Conservation (phyloP, 129 eudicot species). For the Smallanthus sonchifolius region DNA sequence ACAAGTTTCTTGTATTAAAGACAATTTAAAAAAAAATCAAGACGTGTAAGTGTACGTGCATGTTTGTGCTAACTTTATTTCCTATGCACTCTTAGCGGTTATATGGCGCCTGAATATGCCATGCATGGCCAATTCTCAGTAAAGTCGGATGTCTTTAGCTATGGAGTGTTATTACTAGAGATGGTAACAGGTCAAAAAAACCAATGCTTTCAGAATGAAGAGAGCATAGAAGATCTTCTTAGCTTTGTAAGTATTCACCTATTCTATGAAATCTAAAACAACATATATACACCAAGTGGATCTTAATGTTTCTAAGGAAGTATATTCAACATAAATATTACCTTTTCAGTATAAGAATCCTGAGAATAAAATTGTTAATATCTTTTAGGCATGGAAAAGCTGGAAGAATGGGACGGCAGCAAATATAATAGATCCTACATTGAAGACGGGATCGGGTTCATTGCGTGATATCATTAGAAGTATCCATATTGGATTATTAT, state of each 20-base stretch:
- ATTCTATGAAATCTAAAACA: background rate
- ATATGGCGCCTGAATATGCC: constrained; percentile 2
- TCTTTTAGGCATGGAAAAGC: constrained; percentile 5
- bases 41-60: background rate
- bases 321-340: background rate
- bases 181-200: constrained; percentile 10
- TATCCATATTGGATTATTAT: constrained; percentile 15
- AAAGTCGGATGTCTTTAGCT: constrained; percentile 13
- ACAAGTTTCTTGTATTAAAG: too few relatives aligned
- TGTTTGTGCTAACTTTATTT: background rate
- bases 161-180: constrained; percentile 27
- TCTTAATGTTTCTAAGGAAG: background rate
- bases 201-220: background rate
- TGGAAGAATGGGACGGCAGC: background rate
- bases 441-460: background rate
- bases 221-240: background rate
- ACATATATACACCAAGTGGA: background rate
- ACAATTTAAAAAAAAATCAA: background rate
- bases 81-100: background rate
- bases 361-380: background rate
- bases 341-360: background rate
- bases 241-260: background rate
- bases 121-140: background rate
- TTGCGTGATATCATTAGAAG: constrained; percentile 3
- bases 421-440: background rate